These are phyloP conservation scores for Thraustotheca clavata DNA, from an alignment of 352 stramenopile genomes.

Conservation along the genomic window DNA sequence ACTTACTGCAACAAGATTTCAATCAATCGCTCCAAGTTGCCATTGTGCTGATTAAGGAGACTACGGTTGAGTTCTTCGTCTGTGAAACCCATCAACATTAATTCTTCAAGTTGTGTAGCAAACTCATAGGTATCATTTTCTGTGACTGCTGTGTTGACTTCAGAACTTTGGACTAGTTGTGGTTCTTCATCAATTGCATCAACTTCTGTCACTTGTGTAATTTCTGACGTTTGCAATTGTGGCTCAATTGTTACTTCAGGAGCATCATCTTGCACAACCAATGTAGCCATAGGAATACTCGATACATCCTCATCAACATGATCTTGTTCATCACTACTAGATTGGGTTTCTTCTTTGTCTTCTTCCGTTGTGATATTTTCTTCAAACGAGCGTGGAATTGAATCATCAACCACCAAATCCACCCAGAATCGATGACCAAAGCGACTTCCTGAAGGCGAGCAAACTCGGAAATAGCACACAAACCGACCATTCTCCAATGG, in stretches of 20 bases:
- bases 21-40: slow-evolving; percentile 61
- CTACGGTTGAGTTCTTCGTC: slow-evolving; percentile 43
- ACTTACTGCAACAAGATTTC: slow-evolving; percentile 21
- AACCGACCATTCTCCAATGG: slow-evolving; percentile 58
- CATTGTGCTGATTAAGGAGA: slow-evolving; percentile 47
- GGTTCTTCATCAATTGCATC: not conserved
- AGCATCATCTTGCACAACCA: slow-evolving; percentile 26
- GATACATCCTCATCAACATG: slow-evolving; percentile 29
- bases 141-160: slow-evolving; percentile 24
- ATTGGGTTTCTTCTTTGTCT: slow-evolving; percentile 14
- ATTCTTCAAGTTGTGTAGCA: slow-evolving; percentile 32
- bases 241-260: not conserved
- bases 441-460: slow-evolving; percentile 59
- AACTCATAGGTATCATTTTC: slow-evolving; percentile 42
- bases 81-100: slow-evolving; percentile 66
- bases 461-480: slow-evolving; percentile 85
- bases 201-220: not conserved
- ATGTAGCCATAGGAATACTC: slow-evolving; percentile 29
- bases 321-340: slow-evolving; percentile 23
- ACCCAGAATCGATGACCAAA: slow-evolving; percentile 87
- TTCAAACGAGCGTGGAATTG: slow-evolving; percentile 13
- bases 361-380: not conserved
- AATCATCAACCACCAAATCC: slow-evolving; percentile 45
- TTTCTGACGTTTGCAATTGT: not conserved
- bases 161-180: not conserved